These are phyloP conservation scores for Clitopilus passeckerianus DNA, from an alignment of 768 basidiomycete species.

Conservation along the genomic window DNA sequence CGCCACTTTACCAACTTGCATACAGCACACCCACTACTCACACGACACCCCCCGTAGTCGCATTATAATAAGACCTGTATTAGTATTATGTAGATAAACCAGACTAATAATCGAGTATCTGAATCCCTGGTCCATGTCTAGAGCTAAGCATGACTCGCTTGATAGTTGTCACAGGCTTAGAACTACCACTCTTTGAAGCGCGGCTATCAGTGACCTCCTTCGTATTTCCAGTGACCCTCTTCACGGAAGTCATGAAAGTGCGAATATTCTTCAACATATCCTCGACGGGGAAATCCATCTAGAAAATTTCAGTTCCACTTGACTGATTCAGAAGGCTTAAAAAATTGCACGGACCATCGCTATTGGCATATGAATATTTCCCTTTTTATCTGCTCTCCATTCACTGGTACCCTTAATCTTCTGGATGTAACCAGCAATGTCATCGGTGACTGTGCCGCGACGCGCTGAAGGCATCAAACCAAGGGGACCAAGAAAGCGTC, in stretches of 20 bases:
- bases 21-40: constrained; percentile 5
- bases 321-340: constrained; percentile 2
- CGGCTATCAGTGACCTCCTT: constrained; percentile 46
- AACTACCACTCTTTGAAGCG: constrained; percentile 28
- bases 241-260: constrained; percentile 71
- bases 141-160: constrained; percentile 82
- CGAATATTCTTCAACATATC: constrained; percentile 78
- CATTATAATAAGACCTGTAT: constrained; percentile 5
- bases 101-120: constrained; percentile 67
- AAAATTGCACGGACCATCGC: constrained; percentile 50
- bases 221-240: constrained; percentile 66
- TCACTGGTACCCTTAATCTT: constrained; percentile 79
- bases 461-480: constrained; percentile 95
- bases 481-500: constrained; percentile 75
- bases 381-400: constrained; percentile 89
- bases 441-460: constrained; percentile 91
- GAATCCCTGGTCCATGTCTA: constrained; percentile 85
- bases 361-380: constrained; percentile 79
- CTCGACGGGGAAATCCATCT: constrained; percentile 72
- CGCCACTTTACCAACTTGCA: constrained; percentile 5
- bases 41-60: constrained; percentile 1
- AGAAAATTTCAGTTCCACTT: constrained; percentile 1
- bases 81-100: constrained; percentile 11
- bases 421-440: constrained; percentile 77
- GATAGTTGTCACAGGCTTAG: constrained; percentile 70